Base-by-base conservation (phyloP, 2,329 filamentous ascomycete genomes). In the Phialemonium atrogriseum region DNA sequence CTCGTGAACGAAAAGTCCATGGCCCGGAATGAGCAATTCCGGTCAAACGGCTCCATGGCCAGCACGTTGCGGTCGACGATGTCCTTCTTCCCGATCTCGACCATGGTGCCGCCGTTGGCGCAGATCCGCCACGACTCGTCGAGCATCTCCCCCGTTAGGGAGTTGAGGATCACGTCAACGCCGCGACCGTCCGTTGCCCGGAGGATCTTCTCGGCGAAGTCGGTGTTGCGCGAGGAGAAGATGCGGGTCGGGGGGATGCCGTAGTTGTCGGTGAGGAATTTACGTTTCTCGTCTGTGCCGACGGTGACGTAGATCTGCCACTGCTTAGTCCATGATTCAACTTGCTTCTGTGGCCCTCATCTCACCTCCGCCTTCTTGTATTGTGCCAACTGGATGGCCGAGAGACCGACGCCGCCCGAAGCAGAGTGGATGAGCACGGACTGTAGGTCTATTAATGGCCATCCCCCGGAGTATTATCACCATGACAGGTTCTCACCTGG, bases 291-390 rank as follows among this genome's bases (percentile, higher is more conserved):
- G 0, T 46, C 25, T 2, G 44, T 47, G 5, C 48, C 42, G 10
- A 54, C 55, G 0, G 56, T 59, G 3, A 40, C 44, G 16, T 51
- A 58, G 2, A 60, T 43, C 21, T 46, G 12, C n/a, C n/a, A n/a
- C n/a, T n/a, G n/a, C n/a, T n/a, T n/a, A n/a, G n/a, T n/a, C n/a
- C n/a, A n/a, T n/a, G n/a, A n/a, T n/a, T n/a, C n/a, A n/a, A n/a
- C n/a, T n/a, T 23, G 21, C 8, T 23, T 23, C 21, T 23, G 21
- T n/a, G n/a, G n/a, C n/a, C n/a, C n/a, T n/a, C n/a, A 28, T n/a
- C 32, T 34, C 25, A 23, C 31, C 4, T 35, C 32, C 3, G 43
- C 31, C 11, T 37, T 40, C 4, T 30, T 34, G 23, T 47, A 30
- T 14, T 34, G 30, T 2, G 37, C 34, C 0, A 51, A 32, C 23